Base-by-base conservation (phyloP, 148 eudicot genomes). In the Oxyria digyna region DNA sequence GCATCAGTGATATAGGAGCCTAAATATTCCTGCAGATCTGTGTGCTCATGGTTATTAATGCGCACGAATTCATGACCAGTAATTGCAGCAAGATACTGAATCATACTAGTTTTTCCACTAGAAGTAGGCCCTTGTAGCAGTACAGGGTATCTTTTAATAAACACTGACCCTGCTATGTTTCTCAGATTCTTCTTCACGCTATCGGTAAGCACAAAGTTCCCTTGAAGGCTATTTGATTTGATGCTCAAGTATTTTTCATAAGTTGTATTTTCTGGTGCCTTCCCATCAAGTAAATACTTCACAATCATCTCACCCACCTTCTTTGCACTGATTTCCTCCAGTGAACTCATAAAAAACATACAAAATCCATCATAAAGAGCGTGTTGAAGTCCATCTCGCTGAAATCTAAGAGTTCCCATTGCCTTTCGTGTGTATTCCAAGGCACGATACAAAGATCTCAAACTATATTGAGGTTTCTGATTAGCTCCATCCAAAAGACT, bases 91-190 rank as follows among this genome's bases (percentile, higher is more conserved):
- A 94, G 99, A 87, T 80, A 91, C 75, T 85, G 79, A 54, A 94
- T 91, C 73, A 94, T 91, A 79, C 99, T 94, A 67, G 99, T 94
- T 78, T 94, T 94, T 32, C 99, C 99, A 77, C 99, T 91, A 74
- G 99, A 94, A 3, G 99, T 94, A 7, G 99, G 99, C 18, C 99
- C 99, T 81, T 94, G 99, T 73, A 94, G 74, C 43, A 94, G 91
- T 76, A 94, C 97, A 3, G 99, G 99, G 71, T 94, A 94, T 84
- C 85, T 80, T 74, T 87, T 85, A 65, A 88, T 81, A 67, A 82
- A 86, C 70, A 82, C 83, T 40, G 99, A 96, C 27, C 93, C 83
- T 18, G 91, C 89, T 72, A 94, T 74, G 83, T 79, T 94, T 72
- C 76, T 78, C 48, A 94, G 79, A 72, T 94, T 96, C 77, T 84